Evolutionary conservation across 179 eudicot species (phyloP), one percentile per base, ranked within the genome.

Genomic region (Actinidia arguta): DNA sequence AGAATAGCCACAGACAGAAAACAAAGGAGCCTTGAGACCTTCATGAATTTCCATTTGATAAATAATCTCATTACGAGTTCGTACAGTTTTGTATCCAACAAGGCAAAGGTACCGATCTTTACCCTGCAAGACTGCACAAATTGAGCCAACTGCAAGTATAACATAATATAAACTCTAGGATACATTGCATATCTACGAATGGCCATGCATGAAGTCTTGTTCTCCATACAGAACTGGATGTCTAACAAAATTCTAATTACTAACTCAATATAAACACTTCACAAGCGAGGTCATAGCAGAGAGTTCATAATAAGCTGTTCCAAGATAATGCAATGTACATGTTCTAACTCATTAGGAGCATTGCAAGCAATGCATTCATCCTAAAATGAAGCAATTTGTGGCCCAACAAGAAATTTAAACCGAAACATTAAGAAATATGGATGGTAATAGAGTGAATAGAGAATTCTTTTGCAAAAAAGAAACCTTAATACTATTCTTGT

Each of bases 61-160:
- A 31, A 92, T 86, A 71, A 89, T 56, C 69, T 92, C 94, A 82
- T 92, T 92, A 81, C 85, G 91, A 73, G 91, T 90, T 80, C 98
- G 90, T 73, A 90, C 83, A 76, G 97, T 93, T 76, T 87, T 89
- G 87, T 92, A 97, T 44, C 98, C 99, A 85, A 97, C 88, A 5
- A 98, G 97, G 83, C 92, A 97, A 71, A 98, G 98, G 85, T 97
- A 95, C 36, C 99, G 94, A 82, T 94, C 98, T 83, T 92, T 97
- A 44, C 98, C 99, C 99, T 95, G 91, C 78, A 81, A 83, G 81
- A 78, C 50, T 47, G 62, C 69, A 80, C 22, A 22, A 61, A 8
- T 70, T 56, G 36, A 78, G 56, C 54, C 27, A 66, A 52, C 24
- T 39, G 24, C 5, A 74, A 58, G 51, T 69, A 39, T 67, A 67